Conservation (phyloP, 163 green algal species). For the Chlamydomonas reinhardtii region DNA sequence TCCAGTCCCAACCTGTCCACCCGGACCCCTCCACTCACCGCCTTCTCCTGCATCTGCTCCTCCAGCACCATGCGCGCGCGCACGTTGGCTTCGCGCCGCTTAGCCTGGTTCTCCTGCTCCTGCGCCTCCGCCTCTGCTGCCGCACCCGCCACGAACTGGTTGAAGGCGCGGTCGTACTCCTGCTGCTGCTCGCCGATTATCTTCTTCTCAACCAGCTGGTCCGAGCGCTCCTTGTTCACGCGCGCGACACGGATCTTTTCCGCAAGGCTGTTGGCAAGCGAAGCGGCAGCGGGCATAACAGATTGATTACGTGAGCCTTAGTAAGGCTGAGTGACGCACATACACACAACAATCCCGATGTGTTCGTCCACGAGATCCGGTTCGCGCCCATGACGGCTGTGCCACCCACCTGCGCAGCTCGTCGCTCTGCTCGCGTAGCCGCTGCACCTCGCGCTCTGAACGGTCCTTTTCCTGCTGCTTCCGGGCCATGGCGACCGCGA, state of each 20-base stretch:
- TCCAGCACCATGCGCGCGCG: slow-evolving; percentile 67
- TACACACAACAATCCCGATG: too few species aligned
- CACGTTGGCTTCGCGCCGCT: slow-evolving; percentile 57
- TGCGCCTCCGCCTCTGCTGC: slow-evolving; percentile 38
- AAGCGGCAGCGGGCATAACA: too few species aligned
- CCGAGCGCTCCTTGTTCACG: slow-evolving; percentile 75
- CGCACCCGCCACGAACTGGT: slow-evolving; percentile 47
- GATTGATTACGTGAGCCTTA: too few species aligned
- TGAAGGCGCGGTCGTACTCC: slow-evolving; percentile 66
- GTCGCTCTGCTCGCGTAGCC: slow-evolving; percentile 70
- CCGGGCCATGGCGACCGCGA: slow-evolving; percentile 61
- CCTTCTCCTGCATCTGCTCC: slow-evolving; percentile 74
- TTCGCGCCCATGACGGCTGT: too few species aligned
- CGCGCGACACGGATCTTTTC: slow-evolving; percentile 74
- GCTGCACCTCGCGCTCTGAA: slow-evolving; percentile 67
- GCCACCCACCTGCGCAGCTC: slow-evolving; percentile 74
- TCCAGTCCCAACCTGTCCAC: background rate
- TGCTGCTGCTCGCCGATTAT: slow-evolving; percentile 53
- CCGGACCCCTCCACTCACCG: too few species aligned
- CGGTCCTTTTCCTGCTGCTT: slow-evolving; percentile 61
- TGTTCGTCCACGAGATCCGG: too few species aligned
- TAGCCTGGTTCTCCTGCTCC: slow-evolving; percentile 53
- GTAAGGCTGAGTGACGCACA: too few species aligned
- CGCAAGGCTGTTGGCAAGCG: slow-evolving; percentile 58
- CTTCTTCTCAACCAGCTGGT: slow-evolving; percentile 73